A percentile compares a stretch with the other conserved stretches of the same genome.
Conservation (phyloP, 2,329 filamentous ascomycete species). For the Epichloe uncinata region DNA sequence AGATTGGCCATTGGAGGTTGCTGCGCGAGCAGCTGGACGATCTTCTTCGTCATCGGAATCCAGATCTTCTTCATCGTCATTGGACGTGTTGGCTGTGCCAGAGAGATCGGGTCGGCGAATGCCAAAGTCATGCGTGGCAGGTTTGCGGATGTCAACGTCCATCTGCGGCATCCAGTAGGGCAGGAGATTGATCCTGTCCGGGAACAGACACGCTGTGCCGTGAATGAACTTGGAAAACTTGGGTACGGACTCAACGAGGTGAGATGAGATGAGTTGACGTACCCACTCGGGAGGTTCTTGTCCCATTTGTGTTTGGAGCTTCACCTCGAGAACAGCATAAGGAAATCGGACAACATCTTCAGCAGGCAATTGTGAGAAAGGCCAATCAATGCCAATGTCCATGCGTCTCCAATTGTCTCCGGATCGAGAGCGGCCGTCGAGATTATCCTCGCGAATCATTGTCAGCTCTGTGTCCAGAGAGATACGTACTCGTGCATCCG, state of each 20-base stretch:
- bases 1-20: slow-evolving; percentile 20
- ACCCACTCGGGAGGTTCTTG: slow-evolving; percentile 97
- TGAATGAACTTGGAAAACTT: slow-evolving; percentile 99
- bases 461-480: slow-evolving; percentile 93
- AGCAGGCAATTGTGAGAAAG: slow-evolving; percentile 76
- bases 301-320: slow-evolving; percentile 89
- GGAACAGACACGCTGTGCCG: slow-evolving; percentile 78
- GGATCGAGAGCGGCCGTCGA: slow-evolving; percentile 62
- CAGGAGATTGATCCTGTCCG: slow-evolving; percentile 72
- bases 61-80: slow-evolving; percentile 54
- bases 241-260: slow-evolving; percentile 94
- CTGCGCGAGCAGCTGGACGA: slow-evolving; percentile 3
- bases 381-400: slow-evolving; percentile 94
- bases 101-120: slow-evolving; percentile 70
- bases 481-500: slow-evolving; percentile 89
- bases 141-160: slow-evolving; percentile 94
- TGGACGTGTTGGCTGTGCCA: slow-evolving; percentile 63
- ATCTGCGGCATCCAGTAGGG: slow-evolving; percentile 99
- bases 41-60: slow-evolving; percentile 53
- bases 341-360: slow-evolving; percentile 86
- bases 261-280: slow-evolving; percentile 78
- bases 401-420: slow-evolving; percentile 92
- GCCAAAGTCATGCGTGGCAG: slow-evolving; percentile 75
- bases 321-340: slow-evolving; percentile 92
- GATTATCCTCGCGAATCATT: slow-evolving; percentile 89